A percentile compares a stretch with the other conserved stretches of the same genome.
These are phyloP conservation scores for Malassezia obtusa DNA, from an alignment of 1,284 basidiomycete genomes.

Conservation along the genomic window DNA sequence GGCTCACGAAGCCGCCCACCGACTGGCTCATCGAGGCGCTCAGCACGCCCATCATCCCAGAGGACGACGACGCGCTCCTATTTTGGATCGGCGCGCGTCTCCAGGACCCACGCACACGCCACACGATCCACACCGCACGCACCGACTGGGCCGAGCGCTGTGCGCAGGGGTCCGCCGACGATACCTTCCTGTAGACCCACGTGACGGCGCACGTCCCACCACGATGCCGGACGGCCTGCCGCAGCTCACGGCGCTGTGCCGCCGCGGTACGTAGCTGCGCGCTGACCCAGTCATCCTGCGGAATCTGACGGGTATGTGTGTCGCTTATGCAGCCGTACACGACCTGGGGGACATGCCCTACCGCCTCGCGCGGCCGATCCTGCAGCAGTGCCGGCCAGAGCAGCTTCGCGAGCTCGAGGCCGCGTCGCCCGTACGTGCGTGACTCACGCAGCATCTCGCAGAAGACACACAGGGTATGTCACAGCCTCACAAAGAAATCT, in stretches of 20 bases:
- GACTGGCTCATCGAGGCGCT: conserved; percentile 18
- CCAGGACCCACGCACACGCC: not conserved
- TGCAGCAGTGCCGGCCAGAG: conserved; percentile 35
- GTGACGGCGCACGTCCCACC: conserved; percentile 1
- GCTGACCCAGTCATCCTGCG: conserved; percentile 26
- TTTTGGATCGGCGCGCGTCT: conserved; percentile 28
- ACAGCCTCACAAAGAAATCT: conserved; percentile 19
- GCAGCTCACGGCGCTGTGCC: conserved; percentile 10
- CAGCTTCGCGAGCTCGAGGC: conserved; percentile 35
- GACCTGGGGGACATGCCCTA: conserved; percentile 42
- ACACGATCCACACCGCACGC: not conserved
- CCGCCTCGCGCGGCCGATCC: conserved; percentile 29
- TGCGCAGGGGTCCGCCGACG: not conserved
- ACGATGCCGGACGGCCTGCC: conserved; percentile 1
- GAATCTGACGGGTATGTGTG: conserved; percentile 16
- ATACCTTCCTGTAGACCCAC: conserved; percentile 7
- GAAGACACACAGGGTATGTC: conserved; percentile 19
- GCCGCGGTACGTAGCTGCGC: conserved; percentile 9
- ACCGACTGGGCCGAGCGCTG: not conserved
- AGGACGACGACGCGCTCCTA: conserved; percentile 38
- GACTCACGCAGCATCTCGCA: conserved; percentile 19
- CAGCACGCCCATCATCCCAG: conserved; percentile 30
- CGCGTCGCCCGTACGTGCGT: conserved; percentile 24
- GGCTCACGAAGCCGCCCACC: not conserved
- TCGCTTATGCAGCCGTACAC: conserved; percentile 19